Evolutionary conservation across 208 protist species (phyloP), one percentile per base, ranked within the genome.

Genomic region (Trypanosoma lewisi): DNA sequence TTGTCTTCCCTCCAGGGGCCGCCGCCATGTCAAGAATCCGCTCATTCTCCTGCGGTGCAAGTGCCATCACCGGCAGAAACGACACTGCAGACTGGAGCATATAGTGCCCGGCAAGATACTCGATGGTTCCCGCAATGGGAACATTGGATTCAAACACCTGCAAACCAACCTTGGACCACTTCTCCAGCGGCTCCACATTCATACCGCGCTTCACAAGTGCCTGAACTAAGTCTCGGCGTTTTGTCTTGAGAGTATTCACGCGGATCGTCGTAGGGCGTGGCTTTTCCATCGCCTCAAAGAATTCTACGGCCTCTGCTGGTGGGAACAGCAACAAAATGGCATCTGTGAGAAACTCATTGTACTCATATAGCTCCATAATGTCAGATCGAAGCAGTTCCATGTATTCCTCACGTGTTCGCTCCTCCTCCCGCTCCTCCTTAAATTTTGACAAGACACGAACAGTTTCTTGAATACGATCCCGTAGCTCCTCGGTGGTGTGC

Each of bases 31-130:
- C 98, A n/a, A 99, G 83, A 17, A 99, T 75, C 9, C 82, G 83
- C 72, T 99, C 96, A 42, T 89, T 36, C 62, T 94, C 83, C 70
- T 99, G 89, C 39, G 98, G 97, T 0, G 82, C 93, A 8, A 99
- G 85, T 5, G 98, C 96, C 77, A 99, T 96, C 11, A 99, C 97
- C 0, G 99, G 98, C 2, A 99, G 67, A 68, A 99, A 99, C 19
- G 98, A 99, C 0, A 98, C 94, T 5, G 98, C 98, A 42, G 87
- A 93, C 83, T 99, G 98, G 28, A 99, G 73, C 85, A 99, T 99
- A 77, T 99, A 99, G 36, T 99, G 90, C 0, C 99, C 99, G 1
- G 97, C 87, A 0, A 99, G 87, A 75, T 99, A 99, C 75, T 99
- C 98, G 33, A 98, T 96, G 0, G 99, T 99, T 51, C 98, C 98